Conservation (phyloP, 306 rosid genomes). For the Vicia villosa region DNA sequence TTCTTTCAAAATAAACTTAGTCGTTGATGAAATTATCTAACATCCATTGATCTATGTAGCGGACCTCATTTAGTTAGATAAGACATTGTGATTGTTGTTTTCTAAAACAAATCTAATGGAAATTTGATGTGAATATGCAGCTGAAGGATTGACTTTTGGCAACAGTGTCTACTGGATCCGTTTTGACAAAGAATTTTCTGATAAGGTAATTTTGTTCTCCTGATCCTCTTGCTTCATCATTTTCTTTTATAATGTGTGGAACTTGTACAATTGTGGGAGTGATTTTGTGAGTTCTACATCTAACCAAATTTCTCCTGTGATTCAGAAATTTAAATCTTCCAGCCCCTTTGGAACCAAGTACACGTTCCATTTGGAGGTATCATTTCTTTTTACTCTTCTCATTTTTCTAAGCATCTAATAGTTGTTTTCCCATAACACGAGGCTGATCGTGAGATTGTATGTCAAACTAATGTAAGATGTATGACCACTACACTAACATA, state of each 20-base stretch:
- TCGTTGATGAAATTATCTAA: conserved; percentile 10
- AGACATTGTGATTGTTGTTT: background rate
- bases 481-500: background rate
- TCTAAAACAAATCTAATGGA: too few relatives aligned
- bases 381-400: conserved; percentile 11
- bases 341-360: conserved; percentile 93
- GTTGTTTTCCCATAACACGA: conserved; percentile 5
- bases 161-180: conserved; percentile 86
- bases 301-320: conserved; percentile 36
- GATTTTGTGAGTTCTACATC: conserved; percentile 23
- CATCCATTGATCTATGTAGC: conserved; percentile 10
- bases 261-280: background rate
- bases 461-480: conserved; percentile 29
- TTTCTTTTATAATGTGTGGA: background rate
- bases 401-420: background rate
- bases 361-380: conserved; percentile 93
- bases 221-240: conserved; percentile 1
- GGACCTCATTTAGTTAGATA: background rate
- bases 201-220: conserved; percentile 58
- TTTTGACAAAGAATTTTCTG: conserved; percentile 83
- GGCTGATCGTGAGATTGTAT: conserved; percentile 15
- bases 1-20: conserved; percentile 23
- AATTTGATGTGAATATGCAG: conserved; percentile 60
- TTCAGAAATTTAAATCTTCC: conserved; percentile 86
- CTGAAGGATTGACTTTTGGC: conserved; percentile 82